These are phyloP conservation scores for Podila minutissima DNA, from an alignment of 192 early-diverging fungal genomes.

Conservation along the genomic window DNA sequence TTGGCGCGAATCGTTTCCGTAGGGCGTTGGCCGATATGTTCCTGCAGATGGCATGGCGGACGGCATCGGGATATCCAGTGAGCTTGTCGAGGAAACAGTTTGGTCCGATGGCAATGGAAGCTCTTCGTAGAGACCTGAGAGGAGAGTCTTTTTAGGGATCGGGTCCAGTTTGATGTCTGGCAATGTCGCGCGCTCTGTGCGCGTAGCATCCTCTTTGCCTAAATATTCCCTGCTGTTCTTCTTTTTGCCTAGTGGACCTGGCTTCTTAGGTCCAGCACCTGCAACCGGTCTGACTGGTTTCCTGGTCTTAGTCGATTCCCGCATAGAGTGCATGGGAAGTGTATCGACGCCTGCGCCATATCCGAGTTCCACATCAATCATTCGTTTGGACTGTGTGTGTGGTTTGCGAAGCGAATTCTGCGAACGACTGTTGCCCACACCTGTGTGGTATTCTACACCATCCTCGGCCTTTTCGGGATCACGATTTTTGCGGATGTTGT, in stretches of 20 bases:
- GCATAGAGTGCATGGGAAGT: not conserved
- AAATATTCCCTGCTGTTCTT: conserved; percentile 13
- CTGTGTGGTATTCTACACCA: conserved; percentile 3
- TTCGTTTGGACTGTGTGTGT: not conserved
- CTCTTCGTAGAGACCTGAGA: conserved; percentile 39
- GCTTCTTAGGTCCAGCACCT: not conserved
- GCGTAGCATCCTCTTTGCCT: conserved; percentile 27
- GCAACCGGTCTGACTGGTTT: conserved; percentile 10
- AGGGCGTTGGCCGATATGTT: not conserved
- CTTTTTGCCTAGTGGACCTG: not conserved
- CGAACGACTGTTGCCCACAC: conserved; percentile 6
- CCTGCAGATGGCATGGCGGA: not conserved
- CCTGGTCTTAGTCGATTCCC: not conserved
- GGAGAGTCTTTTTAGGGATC: conserved; percentile 18
- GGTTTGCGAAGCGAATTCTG: not conserved
- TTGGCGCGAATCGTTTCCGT: not conserved
- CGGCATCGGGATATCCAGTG: conserved; percentile 26
- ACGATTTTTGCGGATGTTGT: not conserved
- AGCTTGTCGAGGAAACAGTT: conserved; percentile 8
- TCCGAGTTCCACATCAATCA: not conserved
- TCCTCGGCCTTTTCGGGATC: not conserved
- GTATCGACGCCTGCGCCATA: not conserved
- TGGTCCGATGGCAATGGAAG: conserved; percentile 7
- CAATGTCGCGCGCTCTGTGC: conserved; percentile 31
- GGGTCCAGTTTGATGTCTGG: conserved; percentile 37